Percentiles rank a stretch among this genome's conserved stretches.
phyloP scores from a whole-genome alignment of 768 basidiomycete genomes.

The Rhodotorula graminis region DNA sequence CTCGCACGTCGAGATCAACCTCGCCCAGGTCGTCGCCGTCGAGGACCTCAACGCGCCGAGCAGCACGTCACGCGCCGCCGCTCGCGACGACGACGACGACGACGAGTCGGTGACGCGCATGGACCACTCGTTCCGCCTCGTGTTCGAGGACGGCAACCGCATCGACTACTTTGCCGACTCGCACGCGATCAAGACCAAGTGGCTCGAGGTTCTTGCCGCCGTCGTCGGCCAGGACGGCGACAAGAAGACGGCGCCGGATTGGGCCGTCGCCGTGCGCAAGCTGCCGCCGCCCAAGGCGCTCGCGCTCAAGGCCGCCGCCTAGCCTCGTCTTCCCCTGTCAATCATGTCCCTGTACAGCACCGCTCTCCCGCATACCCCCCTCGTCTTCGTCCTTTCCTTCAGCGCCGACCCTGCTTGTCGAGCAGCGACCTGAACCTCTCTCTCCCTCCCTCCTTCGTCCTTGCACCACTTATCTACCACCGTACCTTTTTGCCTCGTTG shows the following conservation, averaged over 20 bases:
- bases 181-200: constrained; percentile 76
- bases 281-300: constrained; percentile 10
- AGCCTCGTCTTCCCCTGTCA: neutral
- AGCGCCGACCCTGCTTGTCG: neutral
- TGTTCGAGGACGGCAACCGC: constrained; percentile 70
- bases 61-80: neutral
- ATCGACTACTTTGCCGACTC: constrained; percentile 89
- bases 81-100: neutral
- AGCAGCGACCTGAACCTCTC: neutral
- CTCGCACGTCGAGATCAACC: constrained; percentile 40
- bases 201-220: constrained; percentile 49
- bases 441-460: neutral
- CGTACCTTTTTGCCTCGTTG: neutral
- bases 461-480: neutral
- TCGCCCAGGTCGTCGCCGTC: constrained; percentile 36
- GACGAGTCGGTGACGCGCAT: constrained; percentile 23
- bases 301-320: neutral
- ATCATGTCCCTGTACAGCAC: neutral
- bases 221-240: constrained; percentile 12
- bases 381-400: neutral
- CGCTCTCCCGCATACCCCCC: neutral
- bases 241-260: constrained; percentile 27
- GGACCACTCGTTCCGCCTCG: constrained; percentile 59
- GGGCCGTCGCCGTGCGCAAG: constrained; percentile 25
- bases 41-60: constrained; percentile 32